phyloP scores from a whole-genome alignment of 1,284 basidiomycete species.

The Schizopora paradoxa region DNA sequence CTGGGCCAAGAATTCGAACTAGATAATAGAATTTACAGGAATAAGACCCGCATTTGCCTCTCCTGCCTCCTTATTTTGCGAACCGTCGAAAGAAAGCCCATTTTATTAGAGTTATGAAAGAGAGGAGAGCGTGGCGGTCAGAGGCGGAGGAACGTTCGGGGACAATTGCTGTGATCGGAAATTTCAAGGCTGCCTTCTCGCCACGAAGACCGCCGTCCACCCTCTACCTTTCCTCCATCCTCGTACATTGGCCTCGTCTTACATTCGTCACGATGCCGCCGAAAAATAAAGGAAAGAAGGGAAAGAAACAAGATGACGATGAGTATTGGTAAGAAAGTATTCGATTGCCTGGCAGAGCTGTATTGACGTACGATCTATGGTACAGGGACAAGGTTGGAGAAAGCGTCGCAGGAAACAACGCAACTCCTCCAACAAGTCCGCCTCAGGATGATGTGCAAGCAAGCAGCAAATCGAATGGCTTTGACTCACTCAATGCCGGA shows the following conservation, averaged over 20 bases:
- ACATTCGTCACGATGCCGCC: no score
- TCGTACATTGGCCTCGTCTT: background rate
- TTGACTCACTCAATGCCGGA: slow-evolving; percentile 48
- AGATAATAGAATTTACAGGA: no score
- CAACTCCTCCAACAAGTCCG: slow-evolving; percentile 29
- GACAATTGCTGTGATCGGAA: no score
- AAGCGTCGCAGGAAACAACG: slow-evolving; percentile 44
- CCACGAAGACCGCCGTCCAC: no score
- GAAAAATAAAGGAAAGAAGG: slow-evolving; percentile 86
- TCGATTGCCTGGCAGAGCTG: slow-evolving; percentile 14
- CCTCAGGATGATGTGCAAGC: slow-evolving; percentile 37
- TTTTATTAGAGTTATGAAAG: no score
- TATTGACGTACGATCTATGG: slow-evolving; percentile 11
- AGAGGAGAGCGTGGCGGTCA: no score
- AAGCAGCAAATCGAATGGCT: slow-evolving; percentile 42
- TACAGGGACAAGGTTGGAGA: slow-evolving; percentile 66
- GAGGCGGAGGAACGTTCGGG: no score
- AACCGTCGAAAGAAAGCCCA: no score
- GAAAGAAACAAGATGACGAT: slow-evolving; percentile 69
- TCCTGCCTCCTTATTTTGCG: no score
- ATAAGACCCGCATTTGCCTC: no score
- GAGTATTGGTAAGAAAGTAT: slow-evolving; percentile 68
- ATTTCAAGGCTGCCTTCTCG: no score
- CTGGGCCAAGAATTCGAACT: no score
- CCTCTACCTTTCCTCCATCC: background rate